These are phyloP conservation scores for Fusarium agapanthi DNA, from an alignment of 2,329 filamentous ascomycete genomes.

Conservation along the genomic window DNA sequence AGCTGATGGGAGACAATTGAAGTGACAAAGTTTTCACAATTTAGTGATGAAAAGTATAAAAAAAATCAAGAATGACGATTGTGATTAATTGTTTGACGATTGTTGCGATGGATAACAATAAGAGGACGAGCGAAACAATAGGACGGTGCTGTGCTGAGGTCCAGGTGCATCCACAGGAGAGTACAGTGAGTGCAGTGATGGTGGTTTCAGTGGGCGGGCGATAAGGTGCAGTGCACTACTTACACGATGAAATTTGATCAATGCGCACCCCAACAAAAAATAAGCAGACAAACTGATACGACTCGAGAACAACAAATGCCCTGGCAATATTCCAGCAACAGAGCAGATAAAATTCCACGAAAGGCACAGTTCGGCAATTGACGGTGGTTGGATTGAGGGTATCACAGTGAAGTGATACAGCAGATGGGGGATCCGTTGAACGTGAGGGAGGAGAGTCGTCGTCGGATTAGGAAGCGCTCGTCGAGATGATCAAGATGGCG, in stretches of 20 bases:
- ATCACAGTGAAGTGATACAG: conserved; percentile 35
- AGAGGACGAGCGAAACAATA: neutral
- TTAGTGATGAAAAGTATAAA: neutral
- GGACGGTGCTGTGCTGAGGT: neutral
- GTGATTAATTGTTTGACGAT: conserved; percentile 4
- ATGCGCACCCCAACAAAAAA: conserved; percentile 12
- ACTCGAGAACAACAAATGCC: conserved; percentile 34
- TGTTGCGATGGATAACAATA: neutral
- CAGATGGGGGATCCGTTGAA: conserved; percentile 8
- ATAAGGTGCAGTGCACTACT: conserved; percentile 24
- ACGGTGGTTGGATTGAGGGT: conserved; percentile 2
- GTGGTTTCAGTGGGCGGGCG: neutral
- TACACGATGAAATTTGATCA: conserved; percentile 30
- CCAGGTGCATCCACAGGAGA: conserved; percentile 1
- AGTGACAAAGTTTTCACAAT: neutral
- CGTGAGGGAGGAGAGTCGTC: conserved; percentile 9
- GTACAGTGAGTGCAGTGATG: conserved; percentile 9
- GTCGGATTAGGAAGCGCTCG: conserved; percentile 25
- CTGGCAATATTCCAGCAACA: conserved; percentile 54
- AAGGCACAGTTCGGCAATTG: conserved; percentile 32
- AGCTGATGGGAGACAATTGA: neutral
- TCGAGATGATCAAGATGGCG: neutral
- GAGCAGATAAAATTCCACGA: conserved; percentile 33
- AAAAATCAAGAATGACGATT: neutral
- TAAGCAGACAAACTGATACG: conserved; percentile 17